These are phyloP conservation scores for Tylopilus sp. DNA, from an alignment of 1,284 basidiomycete genomes.

Conservation along the genomic window DNA sequence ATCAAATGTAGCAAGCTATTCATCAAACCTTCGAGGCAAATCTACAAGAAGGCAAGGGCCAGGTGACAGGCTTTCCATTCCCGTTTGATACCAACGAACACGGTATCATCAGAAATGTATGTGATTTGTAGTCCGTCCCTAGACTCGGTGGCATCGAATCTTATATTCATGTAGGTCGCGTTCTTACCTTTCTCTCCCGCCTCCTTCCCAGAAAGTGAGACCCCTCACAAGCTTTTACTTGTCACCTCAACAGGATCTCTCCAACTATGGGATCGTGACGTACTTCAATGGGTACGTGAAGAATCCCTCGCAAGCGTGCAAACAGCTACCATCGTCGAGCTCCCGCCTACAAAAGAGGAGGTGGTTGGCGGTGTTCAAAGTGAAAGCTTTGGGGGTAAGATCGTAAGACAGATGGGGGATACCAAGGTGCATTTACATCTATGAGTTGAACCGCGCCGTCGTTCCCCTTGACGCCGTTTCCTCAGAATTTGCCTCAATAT, in stretches of 20 bases:
- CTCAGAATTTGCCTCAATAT: constrained; percentile 71
- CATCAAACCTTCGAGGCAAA: constrained; percentile 60
- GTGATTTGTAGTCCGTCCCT: constrained; percentile 22
- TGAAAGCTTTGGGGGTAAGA: constrained; percentile 54
- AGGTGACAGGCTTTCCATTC: constrained; percentile 63
- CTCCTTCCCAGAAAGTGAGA: constrained; percentile 34
- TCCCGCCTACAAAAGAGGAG: constrained; percentile 54
- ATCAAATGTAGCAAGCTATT: constrained; percentile 40
- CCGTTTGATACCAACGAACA: constrained; percentile 68
- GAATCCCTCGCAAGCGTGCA: constrained; percentile 72
- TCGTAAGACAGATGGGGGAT: constrained; percentile 60
- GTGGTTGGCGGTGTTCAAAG: constrained; percentile 12
- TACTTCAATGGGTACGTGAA: constrained; percentile 76
- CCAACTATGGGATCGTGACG: constrained; percentile 68
- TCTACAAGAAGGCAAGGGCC: constrained; percentile 51
- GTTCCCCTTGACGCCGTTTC: not conserved
- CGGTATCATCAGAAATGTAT: constrained; percentile 70
- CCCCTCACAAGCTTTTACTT: constrained; percentile 47
- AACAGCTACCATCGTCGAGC: constrained; percentile 69
- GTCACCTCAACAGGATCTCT: constrained; percentile 78
- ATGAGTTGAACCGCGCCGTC: not conserved
- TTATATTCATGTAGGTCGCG: constrained; percentile 43
- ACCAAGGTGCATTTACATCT: constrained; percentile 45
- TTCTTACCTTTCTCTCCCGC: constrained; percentile 43
- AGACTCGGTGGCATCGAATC: not conserved